Evolutionary conservation across 768 basidiomycete genomes (phyloP), one percentile per base, ranked within the genome.

Genomic region (Leccinum pellstonianum): DNA sequence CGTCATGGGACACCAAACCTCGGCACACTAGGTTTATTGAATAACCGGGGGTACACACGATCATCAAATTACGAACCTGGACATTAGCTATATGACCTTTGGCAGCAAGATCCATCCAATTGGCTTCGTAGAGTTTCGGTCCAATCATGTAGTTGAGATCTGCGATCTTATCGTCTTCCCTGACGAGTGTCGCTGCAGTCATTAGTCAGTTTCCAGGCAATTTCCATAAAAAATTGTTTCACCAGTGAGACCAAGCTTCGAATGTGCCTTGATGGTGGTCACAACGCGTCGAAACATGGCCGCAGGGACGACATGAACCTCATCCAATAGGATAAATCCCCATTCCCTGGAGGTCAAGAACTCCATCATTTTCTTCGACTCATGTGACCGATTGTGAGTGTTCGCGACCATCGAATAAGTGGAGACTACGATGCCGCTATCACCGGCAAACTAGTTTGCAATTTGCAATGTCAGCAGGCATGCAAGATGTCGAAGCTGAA

Each of bases 401-500:
- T 98, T 98, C 31, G 97, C 96, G 54, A 99, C 95, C 97, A 99
- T 99, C 4, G 96, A 98, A 73, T 99, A 99, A 11, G 97, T 98
- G 33, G 96, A 98, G 25, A 99, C 90, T 33, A 99, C 95, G 62
- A 99, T 98, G 37, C 97, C 97, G 63, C 96, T 94, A 49, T 96
- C 95, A 21, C 95, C 95, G 8, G 90, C 87, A 76, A 99, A 99
- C 94, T 98, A 66, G 2, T 51, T 60, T 27, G 33, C 51, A 19
- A 52, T 51, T 60, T 27, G 33, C 51, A 19, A 52, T 17, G 62
- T 73, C 47, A 67, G 43, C 6, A 21, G 5, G 35, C 4, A 9
- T 29, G 19, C 49, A 10, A 4, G 43, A 31, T 19, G 48, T 33
- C 12, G 9, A 9, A 29, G 8, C 31, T 23, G 10, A 33, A 35